Conservation (phyloP, 129 eudicot species). For the Escallonia rubra region DNA sequence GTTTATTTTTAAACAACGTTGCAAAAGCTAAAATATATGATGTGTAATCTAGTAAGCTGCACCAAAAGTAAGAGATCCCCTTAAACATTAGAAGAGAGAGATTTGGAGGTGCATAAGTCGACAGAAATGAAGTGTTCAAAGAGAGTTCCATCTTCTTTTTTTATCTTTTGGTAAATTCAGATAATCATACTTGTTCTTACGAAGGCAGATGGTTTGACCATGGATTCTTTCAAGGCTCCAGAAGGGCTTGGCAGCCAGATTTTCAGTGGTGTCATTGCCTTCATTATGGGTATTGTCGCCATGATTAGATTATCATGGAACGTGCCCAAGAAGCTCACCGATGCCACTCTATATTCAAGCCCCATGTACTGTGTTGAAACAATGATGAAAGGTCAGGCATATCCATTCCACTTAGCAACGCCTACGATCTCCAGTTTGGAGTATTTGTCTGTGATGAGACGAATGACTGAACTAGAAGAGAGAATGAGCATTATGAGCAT, state of each 20-base stretch:
- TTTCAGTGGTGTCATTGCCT: slow-evolving; percentile 36
- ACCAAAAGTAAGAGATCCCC: too few relatives aligned
- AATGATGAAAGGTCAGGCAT: slow-evolving; percentile 7
- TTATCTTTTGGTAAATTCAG: background rate
- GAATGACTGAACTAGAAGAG: slow-evolving; percentile 46
- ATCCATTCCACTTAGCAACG: background rate
- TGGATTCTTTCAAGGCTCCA: background rate
- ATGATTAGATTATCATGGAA: slow-evolving; percentile 39
- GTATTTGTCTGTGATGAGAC: slow-evolving; percentile 32
- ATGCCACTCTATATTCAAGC: slow-evolving; percentile 23
- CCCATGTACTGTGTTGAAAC: slow-evolving; percentile 15
- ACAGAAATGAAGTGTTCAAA: background rate
- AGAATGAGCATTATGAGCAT: slow-evolving; percentile 19
- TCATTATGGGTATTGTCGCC: slow-evolving; percentile 44
- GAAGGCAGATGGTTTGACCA: background rate
- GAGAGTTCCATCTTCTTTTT: background rate
- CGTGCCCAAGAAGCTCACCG: slow-evolving; percentile 40
- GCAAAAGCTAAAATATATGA: slow-evolving; percentile 28
- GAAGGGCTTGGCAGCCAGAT: slow-evolving; percentile 23
- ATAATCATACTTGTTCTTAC: too few relatives aligned
- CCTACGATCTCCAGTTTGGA: slow-evolving; percentile 23
- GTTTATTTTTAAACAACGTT: background rate
- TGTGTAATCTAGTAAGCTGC: background rate
- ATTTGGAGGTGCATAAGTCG: background rate
- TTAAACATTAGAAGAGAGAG: too few relatives aligned